Conservation (phyloP, 1,284 basidiomycete species). For the Chondrostereum purpureum region DNA sequence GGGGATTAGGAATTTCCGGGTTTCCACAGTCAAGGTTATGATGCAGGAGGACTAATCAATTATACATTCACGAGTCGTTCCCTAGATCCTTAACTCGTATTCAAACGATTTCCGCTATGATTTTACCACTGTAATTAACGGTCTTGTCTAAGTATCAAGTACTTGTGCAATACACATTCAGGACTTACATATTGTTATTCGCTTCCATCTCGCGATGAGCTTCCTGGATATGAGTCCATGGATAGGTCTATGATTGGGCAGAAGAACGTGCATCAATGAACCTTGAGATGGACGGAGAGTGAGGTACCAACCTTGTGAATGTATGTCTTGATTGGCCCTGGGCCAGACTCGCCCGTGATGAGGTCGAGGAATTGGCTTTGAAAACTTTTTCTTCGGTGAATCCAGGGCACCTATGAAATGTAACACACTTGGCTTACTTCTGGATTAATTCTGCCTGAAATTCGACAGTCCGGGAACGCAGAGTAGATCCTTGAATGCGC, state of each 20-base stretch:
- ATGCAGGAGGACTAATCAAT: neutral
- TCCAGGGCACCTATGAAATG: neutral
- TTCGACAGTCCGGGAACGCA: conserved; percentile 70
- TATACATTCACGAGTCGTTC: neutral
- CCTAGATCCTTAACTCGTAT: neutral
- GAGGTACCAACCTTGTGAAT: conserved; percentile 69
- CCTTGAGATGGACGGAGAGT: conserved; percentile 8
- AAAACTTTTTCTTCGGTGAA: conserved; percentile 30
- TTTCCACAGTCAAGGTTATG: neutral
- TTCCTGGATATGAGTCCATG: conserved; percentile 77
- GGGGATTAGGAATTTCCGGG: neutral
- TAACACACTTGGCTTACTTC: conserved; percentile 33
- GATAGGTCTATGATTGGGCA: conserved; percentile 52
- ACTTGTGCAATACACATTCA: no score
- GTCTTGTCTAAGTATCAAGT: conserved; percentile 1
- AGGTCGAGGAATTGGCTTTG: conserved; percentile 41
- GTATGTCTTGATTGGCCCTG: conserved; percentile 63
- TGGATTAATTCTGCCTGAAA: conserved; percentile 80
- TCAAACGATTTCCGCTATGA: conserved; percentile 43
- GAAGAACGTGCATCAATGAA: conserved; percentile 4
- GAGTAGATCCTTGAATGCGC: conserved; percentile 83
- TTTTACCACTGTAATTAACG: conserved; percentile 42
- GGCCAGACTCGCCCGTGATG: conserved; percentile 51
- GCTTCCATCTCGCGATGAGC: conserved; percentile 86
- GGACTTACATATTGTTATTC: conserved; percentile 63